These are phyloP conservation scores for Candida mesenterica DNA, from an alignment of 1,139 yeast species.

Conservation along the genomic window DNA sequence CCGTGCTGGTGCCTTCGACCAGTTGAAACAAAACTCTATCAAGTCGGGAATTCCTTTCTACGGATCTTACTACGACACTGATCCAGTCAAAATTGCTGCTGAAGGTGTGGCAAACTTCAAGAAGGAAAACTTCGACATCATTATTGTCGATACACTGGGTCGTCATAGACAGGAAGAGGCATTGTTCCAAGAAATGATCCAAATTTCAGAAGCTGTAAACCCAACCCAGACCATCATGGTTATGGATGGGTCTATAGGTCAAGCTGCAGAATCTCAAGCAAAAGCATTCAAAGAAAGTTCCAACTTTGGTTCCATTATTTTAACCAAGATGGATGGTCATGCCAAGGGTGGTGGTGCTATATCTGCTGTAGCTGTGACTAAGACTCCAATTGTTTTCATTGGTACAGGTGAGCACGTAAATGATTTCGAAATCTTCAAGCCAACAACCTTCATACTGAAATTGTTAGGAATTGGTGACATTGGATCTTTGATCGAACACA, in stretches of 20 bases:
- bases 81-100: slow-evolving; percentile 87
- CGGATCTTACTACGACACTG: slow-evolving; percentile 94
- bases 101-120: slow-evolving; percentile 93
- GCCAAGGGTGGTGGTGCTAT: slow-evolving; percentile 99
- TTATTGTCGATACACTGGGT: slow-evolving; percentile 97
- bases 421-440: slow-evolving; percentile 89
- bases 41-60: slow-evolving; percentile 92
- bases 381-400: slow-evolving; percentile 93
- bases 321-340: slow-evolving; percentile 98
- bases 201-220: slow-evolving; percentile 78
- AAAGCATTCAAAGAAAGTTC: slow-evolving; percentile 91
- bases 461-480: slow-evolving; percentile 94
- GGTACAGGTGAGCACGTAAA: slow-evolving; percentile 98
- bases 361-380: slow-evolving; percentile 96
- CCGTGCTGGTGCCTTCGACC: slow-evolving; percentile 99
- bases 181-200: slow-evolving; percentile 90
- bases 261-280: slow-evolving; percentile 95
- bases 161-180: slow-evolving; percentile 95
- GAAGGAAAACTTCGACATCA: slow-evolving; percentile 86
- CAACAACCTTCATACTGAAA: slow-evolving; percentile 84
- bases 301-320: slow-evolving; percentile 90
- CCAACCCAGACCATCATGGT: slow-evolving; percentile 98
- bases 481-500: slow-evolving; percentile 92
- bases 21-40: slow-evolving; percentile 94
- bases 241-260: slow-evolving; percentile 95